Conservation (phyloP, 208 protist species). For the Trypanosoma mega region DNA sequence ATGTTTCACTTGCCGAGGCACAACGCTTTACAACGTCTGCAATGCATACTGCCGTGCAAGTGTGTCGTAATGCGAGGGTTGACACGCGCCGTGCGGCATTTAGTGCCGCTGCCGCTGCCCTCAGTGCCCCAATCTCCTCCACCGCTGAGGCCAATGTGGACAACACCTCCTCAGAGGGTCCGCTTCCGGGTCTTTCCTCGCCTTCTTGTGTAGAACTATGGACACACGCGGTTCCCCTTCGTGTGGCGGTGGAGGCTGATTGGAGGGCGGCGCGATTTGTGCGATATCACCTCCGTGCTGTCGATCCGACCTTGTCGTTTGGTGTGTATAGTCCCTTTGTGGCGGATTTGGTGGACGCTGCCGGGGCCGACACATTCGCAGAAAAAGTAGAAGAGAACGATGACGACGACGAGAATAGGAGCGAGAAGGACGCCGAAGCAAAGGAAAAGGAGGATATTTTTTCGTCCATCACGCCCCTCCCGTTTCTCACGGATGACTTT, state of each 20-base stretch:
- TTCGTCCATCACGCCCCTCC: slow-evolving; percentile 14
- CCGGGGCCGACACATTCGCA: too few species aligned
- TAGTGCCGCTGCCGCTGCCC: slow-evolving; percentile 1
- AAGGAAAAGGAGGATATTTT: slow-evolving; percentile 14
- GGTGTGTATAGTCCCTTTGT: slow-evolving; percentile 11
- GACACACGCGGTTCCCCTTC: slow-evolving; percentile 64
- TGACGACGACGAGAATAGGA: too few species aligned
- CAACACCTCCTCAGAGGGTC: not conserved
- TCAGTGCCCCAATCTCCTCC: not conserved
- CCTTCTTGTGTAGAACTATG: slow-evolving; percentile 71
- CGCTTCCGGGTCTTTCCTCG: slow-evolving; percentile 40
- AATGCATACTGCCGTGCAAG: slow-evolving; percentile 45
- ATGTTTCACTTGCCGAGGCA: slow-evolving; percentile 48
- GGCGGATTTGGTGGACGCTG: too few species aligned
- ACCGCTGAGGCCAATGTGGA: not conserved
- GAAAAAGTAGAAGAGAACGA: too few species aligned
- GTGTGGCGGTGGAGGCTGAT: slow-evolving; percentile 47
- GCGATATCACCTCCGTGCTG: slow-evolving; percentile 30
- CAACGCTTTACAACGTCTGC: slow-evolving; percentile 50
- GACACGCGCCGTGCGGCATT: not conserved
- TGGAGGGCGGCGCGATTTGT: slow-evolving; percentile 55
- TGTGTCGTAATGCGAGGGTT: slow-evolving; percentile 27
- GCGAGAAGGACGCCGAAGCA: not conserved
- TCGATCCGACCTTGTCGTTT: slow-evolving; percentile 13
- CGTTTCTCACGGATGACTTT: slow-evolving; percentile 16